Evolutionary conservation across 2,329 filamentous ascomycete genomes (phyloP), one percentile per base, ranked within the genome.

Genomic region (Cladosporium sp.): DNA sequence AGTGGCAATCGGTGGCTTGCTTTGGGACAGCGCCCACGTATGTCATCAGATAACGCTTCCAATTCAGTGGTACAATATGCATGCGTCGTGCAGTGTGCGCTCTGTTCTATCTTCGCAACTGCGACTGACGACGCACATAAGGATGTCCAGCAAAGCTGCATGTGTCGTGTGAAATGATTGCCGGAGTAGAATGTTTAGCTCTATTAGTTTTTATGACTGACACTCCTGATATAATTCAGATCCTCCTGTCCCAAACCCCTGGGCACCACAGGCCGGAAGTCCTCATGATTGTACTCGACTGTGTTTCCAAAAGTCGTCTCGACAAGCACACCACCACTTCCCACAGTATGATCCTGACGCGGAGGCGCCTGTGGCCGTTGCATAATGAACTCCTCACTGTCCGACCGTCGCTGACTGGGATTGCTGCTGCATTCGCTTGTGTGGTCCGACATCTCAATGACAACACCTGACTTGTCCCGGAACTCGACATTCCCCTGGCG

Each of bases 371-470:
- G 55, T 11, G 55, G 29, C 21, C 55, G 31, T 11, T 57, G 55
- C 3, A 57, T 57, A 5, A 57, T 57, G 55, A 57, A 57, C n/a
- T 57, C 55, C n/a, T 57, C 55, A 33, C 55, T 57, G 21, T 57
- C 55, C 10, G 55, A 26, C 52, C 52, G 21, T 4, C 28, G 31
- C 31, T 55, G 28, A 21, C 29, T 33, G 33, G 55, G 33, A 33
- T 33, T 23, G 21, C 33, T 37, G 55, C 55, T 57, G 55, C 31
- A 33, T 28, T 57, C 55, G 33, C 55, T 57, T n/a, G 14, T 23
- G 11, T 57, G 55, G 14, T 57, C 55, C 55, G 55, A 26, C 31
- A 57, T 35, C n/a, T 57, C 55, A 10, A 57, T 57, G 33, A 33
- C 55, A 2, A 16, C 31, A 14, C 23, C 55, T 6, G 21, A 23